These are phyloP conservation scores for Exophiala phaeomuriformis DNA, from an alignment of 2,329 filamentous ascomycete species.

Conservation along the genomic window DNA sequence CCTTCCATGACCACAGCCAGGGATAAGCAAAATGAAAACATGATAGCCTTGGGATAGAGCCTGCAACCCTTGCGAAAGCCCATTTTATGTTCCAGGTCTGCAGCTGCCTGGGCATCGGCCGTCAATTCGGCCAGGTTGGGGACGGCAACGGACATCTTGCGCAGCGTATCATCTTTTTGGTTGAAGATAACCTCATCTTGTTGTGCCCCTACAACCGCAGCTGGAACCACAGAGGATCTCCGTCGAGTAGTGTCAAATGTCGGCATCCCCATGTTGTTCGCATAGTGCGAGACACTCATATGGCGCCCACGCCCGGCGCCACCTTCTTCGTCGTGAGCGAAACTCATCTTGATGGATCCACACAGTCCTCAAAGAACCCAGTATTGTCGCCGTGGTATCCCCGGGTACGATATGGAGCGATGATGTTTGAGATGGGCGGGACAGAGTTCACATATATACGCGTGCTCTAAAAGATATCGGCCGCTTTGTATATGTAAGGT, in stretches of 20 bases:
- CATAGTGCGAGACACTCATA: slow-evolving; percentile 25
- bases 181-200: slow-evolving; percentile 24
- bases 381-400: neutral
- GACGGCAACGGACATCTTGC: slow-evolving; percentile 27
- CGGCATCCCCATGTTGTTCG: slow-evolving; percentile 18
- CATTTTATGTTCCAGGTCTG: slow-evolving; percentile 24
- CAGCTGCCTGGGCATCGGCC: slow-evolving; percentile 24
- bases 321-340: slow-evolving; percentile 21
- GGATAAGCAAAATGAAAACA: slow-evolving; percentile 24
- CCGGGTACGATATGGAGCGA: too few species aligned
- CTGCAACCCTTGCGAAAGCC: slow-evolving; percentile 60
- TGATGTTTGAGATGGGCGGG: too few species aligned
- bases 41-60: slow-evolving; percentile 64
- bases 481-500: slow-evolving; percentile 8
- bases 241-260: slow-evolving; percentile 21
- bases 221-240: slow-evolving; percentile 26
- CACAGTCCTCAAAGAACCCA: neutral
- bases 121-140: slow-evolving; percentile 26
- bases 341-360: slow-evolving; percentile 14
- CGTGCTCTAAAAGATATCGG: too few species aligned
- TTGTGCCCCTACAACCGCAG: slow-evolving; percentile 14
- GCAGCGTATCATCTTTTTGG: slow-evolving; percentile 26
- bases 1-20: slow-evolving; percentile 28
- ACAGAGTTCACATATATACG: too few species aligned
- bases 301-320: slow-evolving; percentile 23